Base-by-base conservation (phyloP, 306 rosid species). In the Rubus idaeus region DNA sequence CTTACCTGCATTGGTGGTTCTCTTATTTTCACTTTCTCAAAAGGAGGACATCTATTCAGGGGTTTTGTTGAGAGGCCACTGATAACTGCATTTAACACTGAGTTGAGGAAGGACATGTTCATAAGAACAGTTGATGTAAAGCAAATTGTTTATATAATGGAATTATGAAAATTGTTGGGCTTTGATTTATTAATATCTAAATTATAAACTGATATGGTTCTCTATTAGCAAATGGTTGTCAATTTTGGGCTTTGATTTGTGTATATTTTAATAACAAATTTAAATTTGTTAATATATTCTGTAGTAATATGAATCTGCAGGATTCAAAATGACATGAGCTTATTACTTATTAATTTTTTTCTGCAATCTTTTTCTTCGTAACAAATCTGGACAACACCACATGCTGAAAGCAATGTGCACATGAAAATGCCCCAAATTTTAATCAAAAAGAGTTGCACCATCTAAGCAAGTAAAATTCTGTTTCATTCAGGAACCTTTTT, bases 21-120 rank as follows among this genome's bases (percentile, higher is more conserved):
- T 47, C 81, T 80, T 20, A n/a, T 78, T 6, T 82, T 82, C 68
- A 79, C 79, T 30, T 82, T 86, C 47, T 83, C 83, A 86, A 79
- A 74, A 77, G 82, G 81, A 39, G 80, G 76, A 6, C 17, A 64
- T 57, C 26, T 74, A 3, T 51, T 74, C 5, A 74, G 56, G 41
- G 76, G 77, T 45, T 42, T 77, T 23, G 50, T 64, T 23, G 70
- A 63, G 3, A 75, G 26, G 46, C 84, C 84, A 37, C 72, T 83
- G 20, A 77, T 86, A 47, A 44, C 66, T 58, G 69, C 60, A 2
- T 30, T 66, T 1, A 16, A 46, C 62, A 23, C 66, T n/a, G 51
- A 66, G 56, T 47, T 41, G 40, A 55, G 39, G 35, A 75, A 60
- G 26, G 9, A 26, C 69, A 17, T 41, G 51, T 13, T 35, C 68